Evolutionary conservation across 106 monocot genomes (phyloP), one percentile per base, ranked within the genome.

Genomic region (Iris macrosiphon): DNA sequence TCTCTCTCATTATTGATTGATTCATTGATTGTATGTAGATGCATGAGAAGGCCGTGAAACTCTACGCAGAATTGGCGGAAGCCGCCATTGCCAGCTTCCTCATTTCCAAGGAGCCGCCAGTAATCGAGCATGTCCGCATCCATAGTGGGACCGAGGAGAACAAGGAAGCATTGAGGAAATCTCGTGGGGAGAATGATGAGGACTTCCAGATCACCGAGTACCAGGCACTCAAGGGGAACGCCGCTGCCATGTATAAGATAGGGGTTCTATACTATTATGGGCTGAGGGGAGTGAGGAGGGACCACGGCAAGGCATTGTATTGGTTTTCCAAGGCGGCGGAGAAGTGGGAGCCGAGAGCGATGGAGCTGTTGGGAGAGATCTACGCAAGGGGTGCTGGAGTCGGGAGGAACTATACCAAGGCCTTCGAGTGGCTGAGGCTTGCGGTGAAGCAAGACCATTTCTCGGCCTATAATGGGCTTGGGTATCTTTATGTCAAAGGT

Each of bases 401-500:
- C 13, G 83, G 83, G 67, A 90, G 72, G 63, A 83, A 91, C 50
- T 98, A 91, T 35, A 83, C 83, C 3, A 79, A 83, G 68, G 90
- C 96, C 7, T 41, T 87, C 15, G 72, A 89, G 32, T 98, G 96
- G 90, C 72, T 98, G 7, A 75, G 63, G 4, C 78, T 64, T 59
- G 90, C 90, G 14, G 75, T 83, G 1, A 74, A 62, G 39, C 69
- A 78, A 35, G 58, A 75, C 59, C 79, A 83, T 66, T 80, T 74
- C 61, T 91, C 90, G 4, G 96, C 90, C 10, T 87, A 83, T 52
- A 98, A 98, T 75, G 96, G 96, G 6, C 48, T 91, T 47, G 90
- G 90, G 16, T 98, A 98, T 78, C 72, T 98, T 9, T 83, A 91
- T 70, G 80, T 85, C n/a, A 98, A 91, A 75, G 96, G 96, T 18